Evolutionary conservation across 2,329 filamentous ascomycete species (phyloP), one percentile per base, ranked within the genome.

Genomic region (Fulvia fulva): DNA sequence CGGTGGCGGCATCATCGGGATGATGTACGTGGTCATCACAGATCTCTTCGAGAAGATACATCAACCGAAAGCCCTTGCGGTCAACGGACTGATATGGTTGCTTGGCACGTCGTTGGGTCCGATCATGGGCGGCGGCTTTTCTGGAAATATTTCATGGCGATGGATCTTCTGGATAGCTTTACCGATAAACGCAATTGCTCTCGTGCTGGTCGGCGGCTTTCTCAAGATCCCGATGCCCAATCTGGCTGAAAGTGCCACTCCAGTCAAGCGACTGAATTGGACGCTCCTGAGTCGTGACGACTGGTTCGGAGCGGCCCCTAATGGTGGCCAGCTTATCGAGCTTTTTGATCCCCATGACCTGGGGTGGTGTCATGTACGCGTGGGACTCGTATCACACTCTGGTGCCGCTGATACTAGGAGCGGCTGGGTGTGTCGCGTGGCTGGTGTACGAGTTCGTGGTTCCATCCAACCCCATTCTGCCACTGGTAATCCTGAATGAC

Each of bases 321-420:
- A 89, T 90, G 67, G 76, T 87, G 19, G 80, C 75, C 12, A 81
- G 81, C 14, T 77, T 79, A 12, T 84, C 83, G 0, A 80, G 79
- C 22, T 82, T 88, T 65, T 71, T 88, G 43, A 83, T 87, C 46
- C 82, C 83, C 0, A 68, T 88, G 3, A 85, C 84, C 1, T 86
- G 84, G 78, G 87, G 85, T 9, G 86, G 85, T 37, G 78, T 87
- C 8, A 82, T 86, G 73, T 89, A 87, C 67, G 67, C 78, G 0
- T 90, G 87, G 87, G 69, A 74, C 46, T 84, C 80, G 3, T 87
- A 82, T 79, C 77, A 79, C 1, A 86, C 84, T 0, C 73, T 90
- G 1, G 78, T 86, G 0, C 87, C 86, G 0, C 72, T 90, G 14
- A 69, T 84, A 3, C 41, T 88, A 8, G 85, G 86, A 1, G 67